These are phyloP conservation scores for Plasmodium knowlesi DNA, from an alignment of 169 alveolate species.

Conservation along the genomic window DNA sequence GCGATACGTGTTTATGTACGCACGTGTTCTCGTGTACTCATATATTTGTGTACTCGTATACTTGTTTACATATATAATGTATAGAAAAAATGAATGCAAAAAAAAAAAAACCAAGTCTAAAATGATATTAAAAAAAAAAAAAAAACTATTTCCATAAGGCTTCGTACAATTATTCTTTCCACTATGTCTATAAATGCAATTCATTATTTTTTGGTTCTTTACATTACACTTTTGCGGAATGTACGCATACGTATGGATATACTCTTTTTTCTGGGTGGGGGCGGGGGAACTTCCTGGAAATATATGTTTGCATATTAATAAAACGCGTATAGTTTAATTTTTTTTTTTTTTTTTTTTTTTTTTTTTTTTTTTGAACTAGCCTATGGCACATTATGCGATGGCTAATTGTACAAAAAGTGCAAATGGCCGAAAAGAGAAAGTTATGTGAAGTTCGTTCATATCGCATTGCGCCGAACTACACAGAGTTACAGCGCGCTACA, in stretches of 20 bases:
- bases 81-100: not conserved
- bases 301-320: not conserved
- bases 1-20: not conserved
- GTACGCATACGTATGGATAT: not conserved
- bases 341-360: not conserved
- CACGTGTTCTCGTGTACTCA: not conserved
- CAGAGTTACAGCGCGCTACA: not conserved
- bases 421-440: not conserved
- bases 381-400: not conserved
- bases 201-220: not conserved
- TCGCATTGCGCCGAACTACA: not conserved
- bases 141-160: not conserved
- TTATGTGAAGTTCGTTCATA: not conserved
- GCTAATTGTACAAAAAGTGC: not conserved
- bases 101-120: not conserved
- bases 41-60: not conserved
- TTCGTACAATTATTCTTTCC: not conserved
- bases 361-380: not conserved
- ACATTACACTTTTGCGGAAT: not conserved
- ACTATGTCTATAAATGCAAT: not conserved
- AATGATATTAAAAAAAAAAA: not conserved
- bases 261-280: too few species aligned
- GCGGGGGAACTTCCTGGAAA: not conserved
- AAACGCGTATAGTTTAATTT: not conserved
- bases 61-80: constrained; percentile 5